Evolutionary conservation across 2,329 filamentous ascomycete genomes (phyloP).

Genomic region (Fusarium nematophilum): DNA sequence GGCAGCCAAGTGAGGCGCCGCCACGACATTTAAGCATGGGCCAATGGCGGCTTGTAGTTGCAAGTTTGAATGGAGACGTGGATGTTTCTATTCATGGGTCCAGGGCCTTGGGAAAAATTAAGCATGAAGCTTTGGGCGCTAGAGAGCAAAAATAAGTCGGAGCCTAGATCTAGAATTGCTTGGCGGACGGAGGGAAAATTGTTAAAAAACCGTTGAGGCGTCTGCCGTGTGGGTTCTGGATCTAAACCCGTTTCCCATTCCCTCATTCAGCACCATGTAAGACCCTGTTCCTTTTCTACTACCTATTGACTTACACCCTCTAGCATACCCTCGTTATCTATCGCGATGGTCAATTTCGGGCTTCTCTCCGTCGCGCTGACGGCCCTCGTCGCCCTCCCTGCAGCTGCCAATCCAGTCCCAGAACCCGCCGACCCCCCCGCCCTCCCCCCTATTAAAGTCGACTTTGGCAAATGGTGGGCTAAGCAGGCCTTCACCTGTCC

Average conservation of each 20-base stretch:
- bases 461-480: neutral
- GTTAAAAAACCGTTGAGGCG: no score
- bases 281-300: neutral
- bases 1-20: slow-evolving; percentile 1
- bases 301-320: no score
- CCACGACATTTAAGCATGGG: slow-evolving; percentile 4
- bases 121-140: neutral
- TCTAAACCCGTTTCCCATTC: no score
- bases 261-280: neutral
- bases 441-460: neutral
- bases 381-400: neutral
- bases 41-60: neutral
- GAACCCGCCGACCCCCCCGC: neutral
- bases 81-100: neutral
- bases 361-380: neutral
- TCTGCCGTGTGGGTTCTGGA: no score
- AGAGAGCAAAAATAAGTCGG: neutral
- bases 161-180: neutral
- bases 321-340: no score
- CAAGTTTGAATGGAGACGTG: neutral
- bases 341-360: neutral
- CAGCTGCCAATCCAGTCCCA: neutral
- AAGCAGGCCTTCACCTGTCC: slow-evolving; percentile 14
- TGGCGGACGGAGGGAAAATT: no score
- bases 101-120: neutral